These are phyloP conservation scores for Russula sp. DNA, from an alignment of 768 basidiomycete genomes.

Conservation along the genomic window DNA sequence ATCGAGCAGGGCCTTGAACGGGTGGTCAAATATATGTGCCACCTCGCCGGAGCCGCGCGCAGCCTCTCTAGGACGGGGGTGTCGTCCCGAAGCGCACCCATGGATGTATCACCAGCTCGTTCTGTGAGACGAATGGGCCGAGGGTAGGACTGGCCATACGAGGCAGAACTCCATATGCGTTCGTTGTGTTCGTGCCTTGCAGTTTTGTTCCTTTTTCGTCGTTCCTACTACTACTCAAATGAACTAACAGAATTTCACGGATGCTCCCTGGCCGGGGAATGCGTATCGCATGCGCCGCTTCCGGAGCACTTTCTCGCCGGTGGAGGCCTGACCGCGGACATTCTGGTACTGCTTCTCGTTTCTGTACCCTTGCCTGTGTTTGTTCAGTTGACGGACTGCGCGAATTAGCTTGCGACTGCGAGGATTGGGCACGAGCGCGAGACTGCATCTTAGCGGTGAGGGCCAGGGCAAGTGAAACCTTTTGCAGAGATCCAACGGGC, in stretches of 20 bases:
- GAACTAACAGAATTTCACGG: conserved; percentile 42
- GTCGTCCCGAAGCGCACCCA: conserved; percentile 62
- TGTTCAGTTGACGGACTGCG: background rate
- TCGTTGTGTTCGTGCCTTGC: background rate
- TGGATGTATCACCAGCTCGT: conserved; percentile 77
- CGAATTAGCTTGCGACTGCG: conserved; percentile 57
- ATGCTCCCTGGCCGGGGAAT: conserved; percentile 42
- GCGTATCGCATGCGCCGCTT: conserved; percentile 82
- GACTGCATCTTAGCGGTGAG: conserved; percentile 52
- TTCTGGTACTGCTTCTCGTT: conserved; percentile 48
- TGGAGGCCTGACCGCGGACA: conserved; percentile 84
- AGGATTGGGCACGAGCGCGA: conserved; percentile 52
- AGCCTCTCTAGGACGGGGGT: conserved; percentile 43
- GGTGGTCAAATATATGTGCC: conserved; percentile 72
- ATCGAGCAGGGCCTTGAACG: conserved; percentile 61
- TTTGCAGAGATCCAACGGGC: conserved; percentile 26
- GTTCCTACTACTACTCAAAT: background rate
- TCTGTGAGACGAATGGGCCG: conserved; percentile 57
- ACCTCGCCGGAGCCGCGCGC: conserved; percentile 63
- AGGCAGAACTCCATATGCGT: conserved; percentile 59
- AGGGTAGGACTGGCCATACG: conserved; percentile 72
- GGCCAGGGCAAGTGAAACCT: conserved; percentile 41
- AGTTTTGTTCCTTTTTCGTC: background rate
- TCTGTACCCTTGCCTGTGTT: background rate
- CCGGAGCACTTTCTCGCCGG: conserved; percentile 66